These are phyloP conservation scores for Orychophragmus violaceus DNA, from an alignment of 345 rosid species.

Conservation along the genomic window DNA sequence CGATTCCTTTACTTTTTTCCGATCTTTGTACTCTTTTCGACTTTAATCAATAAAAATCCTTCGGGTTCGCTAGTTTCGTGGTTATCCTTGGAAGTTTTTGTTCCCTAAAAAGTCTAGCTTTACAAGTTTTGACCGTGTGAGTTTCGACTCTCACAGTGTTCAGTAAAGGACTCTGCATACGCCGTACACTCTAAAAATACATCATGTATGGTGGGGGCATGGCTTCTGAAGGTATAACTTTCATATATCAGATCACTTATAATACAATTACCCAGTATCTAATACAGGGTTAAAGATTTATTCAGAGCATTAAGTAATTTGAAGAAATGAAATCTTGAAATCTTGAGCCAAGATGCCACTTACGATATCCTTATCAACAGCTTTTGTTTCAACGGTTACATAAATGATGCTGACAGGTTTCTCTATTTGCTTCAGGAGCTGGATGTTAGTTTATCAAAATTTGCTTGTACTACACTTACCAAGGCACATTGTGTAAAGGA, in stretches of 20 bases:
- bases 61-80: too few species aligned
- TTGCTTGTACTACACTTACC: conserved; percentile 57
- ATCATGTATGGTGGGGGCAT: conserved; percentile 36
- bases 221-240: conserved; percentile 42
- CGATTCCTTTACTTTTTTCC: too few species aligned
- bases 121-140: too few species aligned
- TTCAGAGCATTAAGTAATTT: conserved; percentile 36
- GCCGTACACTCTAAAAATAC: conserved; percentile 39
- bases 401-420: conserved; percentile 46
- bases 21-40: too few species aligned
- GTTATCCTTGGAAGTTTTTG: too few species aligned
- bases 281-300: conserved; percentile 38
- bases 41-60: too few species aligned
- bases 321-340: conserved; percentile 40
- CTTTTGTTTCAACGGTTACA: conserved; percentile 42
- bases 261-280: conserved; percentile 49
- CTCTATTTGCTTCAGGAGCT: conserved; percentile 38
- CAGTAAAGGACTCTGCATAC: conserved; percentile 55
- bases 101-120: too few species aligned
- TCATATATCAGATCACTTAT: conserved; percentile 59
- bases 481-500: conserved; percentile 79
- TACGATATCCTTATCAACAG: conserved; percentile 55
- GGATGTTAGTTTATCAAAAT: conserved; percentile 36
- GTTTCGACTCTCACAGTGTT: too few species aligned
- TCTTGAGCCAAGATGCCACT: conserved; percentile 50